A percentile compares a stretch with the other conserved stretches of the same genome.
Evolutionary conservation across 345 rosid species (phyloP).

Genomic region (Litchi chinensis): DNA sequence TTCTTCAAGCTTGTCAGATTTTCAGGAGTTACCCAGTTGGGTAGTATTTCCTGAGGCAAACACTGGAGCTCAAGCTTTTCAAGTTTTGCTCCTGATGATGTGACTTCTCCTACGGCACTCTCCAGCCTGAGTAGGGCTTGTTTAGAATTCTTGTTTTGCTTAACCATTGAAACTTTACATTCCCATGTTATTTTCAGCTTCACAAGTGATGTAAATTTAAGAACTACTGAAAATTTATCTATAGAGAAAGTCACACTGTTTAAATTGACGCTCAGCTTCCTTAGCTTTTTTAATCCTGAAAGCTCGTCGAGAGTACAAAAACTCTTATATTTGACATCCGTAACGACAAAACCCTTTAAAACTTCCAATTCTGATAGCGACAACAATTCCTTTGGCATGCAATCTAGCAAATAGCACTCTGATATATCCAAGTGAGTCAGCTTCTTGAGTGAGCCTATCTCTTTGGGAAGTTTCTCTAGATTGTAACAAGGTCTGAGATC

Average conservation of each 20-base stretch:
- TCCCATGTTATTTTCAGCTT: background rate
- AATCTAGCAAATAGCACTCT: constrained; percentile 41
- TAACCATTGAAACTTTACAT: background rate
- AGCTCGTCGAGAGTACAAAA: constrained; percentile 22
- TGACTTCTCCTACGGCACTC: background rate
- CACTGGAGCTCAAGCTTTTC: constrained; percentile 27
- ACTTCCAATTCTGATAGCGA: constrained; percentile 31
- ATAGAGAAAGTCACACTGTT: background rate
- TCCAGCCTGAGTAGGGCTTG: no score
- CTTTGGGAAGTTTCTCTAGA: constrained; percentile 40
- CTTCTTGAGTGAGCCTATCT: constrained; percentile 19
- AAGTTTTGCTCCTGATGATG: background rate
- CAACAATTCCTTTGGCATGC: constrained; percentile 33
- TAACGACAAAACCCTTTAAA: constrained; percentile 41
- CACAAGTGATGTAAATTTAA: background rate
- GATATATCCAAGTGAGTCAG: constrained; percentile 41
- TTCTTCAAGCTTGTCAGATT: constrained; percentile 2
- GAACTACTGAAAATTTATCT: background rate
- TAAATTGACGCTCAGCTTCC: constrained; percentile 41
- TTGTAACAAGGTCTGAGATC: constrained; percentile 45
- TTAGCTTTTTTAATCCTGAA: constrained; percentile 16
- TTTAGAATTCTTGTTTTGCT: background rate
- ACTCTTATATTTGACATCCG: background rate
- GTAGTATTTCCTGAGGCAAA: background rate
- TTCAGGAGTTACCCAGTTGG: constrained; percentile 11